Percentiles rank a stretch among this genome's conserved stretches.
Conservation (phyloP, 441 rosid genomes). For the Adansonia rubrostipa region DNA sequence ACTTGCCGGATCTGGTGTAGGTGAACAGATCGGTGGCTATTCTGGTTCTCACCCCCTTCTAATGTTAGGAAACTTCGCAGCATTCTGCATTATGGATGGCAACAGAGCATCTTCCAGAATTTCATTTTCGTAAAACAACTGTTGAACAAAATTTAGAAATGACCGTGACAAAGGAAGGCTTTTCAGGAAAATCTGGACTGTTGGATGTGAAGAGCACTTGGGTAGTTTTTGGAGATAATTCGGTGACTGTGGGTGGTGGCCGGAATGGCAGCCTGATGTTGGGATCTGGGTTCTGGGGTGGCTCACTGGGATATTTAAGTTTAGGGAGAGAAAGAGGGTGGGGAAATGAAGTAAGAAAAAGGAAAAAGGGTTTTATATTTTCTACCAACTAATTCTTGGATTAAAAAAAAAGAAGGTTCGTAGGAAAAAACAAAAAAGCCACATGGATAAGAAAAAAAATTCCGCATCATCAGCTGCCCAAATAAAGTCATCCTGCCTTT, state of each 20-base stretch:
- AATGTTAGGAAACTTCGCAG: constrained; percentile 62
- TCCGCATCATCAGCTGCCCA: background rate
- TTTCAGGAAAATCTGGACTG: background rate
- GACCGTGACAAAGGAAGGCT: background rate
- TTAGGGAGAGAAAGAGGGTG: background rate
- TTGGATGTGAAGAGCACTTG: background rate
- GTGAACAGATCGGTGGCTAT: background rate
- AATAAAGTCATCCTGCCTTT: background rate
- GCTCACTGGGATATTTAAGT: background rate
- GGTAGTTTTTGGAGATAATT: background rate
- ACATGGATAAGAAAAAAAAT: background rate
- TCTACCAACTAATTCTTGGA: background rate
- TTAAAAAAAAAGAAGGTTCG: background rate
- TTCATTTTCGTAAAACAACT: background rate
- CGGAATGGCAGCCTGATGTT: background rate
- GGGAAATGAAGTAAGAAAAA: background rate
- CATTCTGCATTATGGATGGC: constrained; percentile 67
- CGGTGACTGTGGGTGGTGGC: background rate
- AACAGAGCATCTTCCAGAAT: constrained; percentile 69
- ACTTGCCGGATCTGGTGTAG: background rate
- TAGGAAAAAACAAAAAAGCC: background rate
- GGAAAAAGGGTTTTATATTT: too few species aligned
- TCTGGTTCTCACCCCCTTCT: constrained; percentile 42
- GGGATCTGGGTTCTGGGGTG: background rate
- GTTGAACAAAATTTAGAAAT: background rate